Conservation (phyloP, 257 asterid species). For the Primulina huaijiensis region DNA sequence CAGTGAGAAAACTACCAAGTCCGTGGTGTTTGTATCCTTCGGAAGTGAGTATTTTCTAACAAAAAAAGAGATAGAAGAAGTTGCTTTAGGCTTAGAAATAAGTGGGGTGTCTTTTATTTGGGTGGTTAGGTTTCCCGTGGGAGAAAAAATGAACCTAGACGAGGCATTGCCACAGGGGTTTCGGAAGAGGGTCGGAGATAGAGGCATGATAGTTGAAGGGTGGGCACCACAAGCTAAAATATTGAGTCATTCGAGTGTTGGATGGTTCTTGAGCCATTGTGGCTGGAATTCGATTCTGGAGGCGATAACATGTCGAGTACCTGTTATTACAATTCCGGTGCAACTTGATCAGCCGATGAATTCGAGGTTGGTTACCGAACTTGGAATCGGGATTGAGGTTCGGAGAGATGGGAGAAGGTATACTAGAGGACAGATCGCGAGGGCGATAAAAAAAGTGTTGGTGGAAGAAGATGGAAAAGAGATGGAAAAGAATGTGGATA, state of each 20-base stretch:
- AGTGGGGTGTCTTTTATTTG: conserved; percentile 19
- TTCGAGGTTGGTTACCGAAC: conserved; percentile 13
- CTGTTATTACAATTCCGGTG: conserved; percentile 22
- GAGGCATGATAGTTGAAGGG: conserved; percentile 11
- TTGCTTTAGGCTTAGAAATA: background rate
- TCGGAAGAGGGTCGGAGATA: conserved; percentile 4
- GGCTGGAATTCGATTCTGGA: conserved; percentile 24
- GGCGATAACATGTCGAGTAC: conserved; percentile 12
- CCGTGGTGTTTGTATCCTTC: conserved; percentile 23
- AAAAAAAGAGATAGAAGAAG: conserved; percentile 15
- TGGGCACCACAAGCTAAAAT: conserved; percentile 25
- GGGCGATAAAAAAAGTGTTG: conserved; percentile 19
- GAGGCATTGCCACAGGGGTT: conserved; percentile 12
- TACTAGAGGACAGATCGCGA: conserved; percentile 9
- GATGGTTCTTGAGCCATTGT: conserved; percentile 25
- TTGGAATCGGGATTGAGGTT: conserved; percentile 23
- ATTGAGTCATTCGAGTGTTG: conserved; percentile 5
- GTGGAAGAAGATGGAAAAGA: conserved; percentile 6
- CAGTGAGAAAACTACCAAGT: conserved; percentile 7
- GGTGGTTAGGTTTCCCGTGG: conserved; percentile 14
- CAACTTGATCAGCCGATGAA: conserved; percentile 23
- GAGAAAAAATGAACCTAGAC: background rate
- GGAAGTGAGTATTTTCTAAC: conserved; percentile 25
- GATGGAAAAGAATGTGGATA: conserved; percentile 12
- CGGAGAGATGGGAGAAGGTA: conserved; percentile 6